Evolutionary conservation across 108 stramenopile species (phyloP).

Genomic region (Pseudonitzschia multiseries): DNA sequence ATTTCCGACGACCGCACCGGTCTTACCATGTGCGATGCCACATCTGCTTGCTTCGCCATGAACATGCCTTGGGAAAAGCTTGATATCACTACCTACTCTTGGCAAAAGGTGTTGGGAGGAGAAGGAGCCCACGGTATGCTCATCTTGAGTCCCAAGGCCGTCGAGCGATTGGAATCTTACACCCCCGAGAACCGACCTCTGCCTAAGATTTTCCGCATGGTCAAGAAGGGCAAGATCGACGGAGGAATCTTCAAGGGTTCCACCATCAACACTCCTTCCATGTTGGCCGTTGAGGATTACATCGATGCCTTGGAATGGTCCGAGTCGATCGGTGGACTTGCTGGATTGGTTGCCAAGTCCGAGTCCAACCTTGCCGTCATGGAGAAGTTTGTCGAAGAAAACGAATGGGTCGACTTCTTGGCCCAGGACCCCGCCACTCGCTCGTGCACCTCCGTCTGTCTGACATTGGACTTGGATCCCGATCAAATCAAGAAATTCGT

Average conservation of each 20-base stretch:
- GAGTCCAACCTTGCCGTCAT: conserved; percentile 90
- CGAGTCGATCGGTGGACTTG: conserved; percentile 89
- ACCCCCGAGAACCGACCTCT: conserved; percentile 93
- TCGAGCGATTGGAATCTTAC: conserved; percentile 96
- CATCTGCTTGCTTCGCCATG: conserved; percentile 99
- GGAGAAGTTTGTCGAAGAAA: conserved; percentile 90
- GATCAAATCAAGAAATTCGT: conserved; percentile 97
- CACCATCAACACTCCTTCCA: conserved; percentile 99
- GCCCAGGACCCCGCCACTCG: conserved; percentile 94
- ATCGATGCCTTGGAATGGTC: conserved; percentile 98
- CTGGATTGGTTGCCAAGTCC: conserved; percentile 90
- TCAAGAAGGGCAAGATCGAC: conserved; percentile 97
- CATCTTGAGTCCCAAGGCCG: conserved; percentile 94
- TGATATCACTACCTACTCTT: conserved; percentile 98
- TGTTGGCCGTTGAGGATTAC: conserved; percentile 99
- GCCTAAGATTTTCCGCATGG: conserved; percentile 99
- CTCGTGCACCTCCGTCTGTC: conserved; percentile 96
- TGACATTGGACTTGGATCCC: conserved; percentile 88
- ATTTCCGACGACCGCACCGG: conserved; percentile 93
- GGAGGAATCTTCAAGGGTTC: conserved; percentile 94
- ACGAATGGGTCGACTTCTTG: conserved; percentile 96
- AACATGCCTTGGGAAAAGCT: conserved; percentile 98
- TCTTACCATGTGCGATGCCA: conserved; percentile 96
- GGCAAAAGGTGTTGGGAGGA: conserved; percentile 99
- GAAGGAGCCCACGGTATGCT: conserved; percentile 99